Conservation (phyloP, 2,329 filamentous ascomycete species). For the Paecilomyces dactylethromorphus region DNA sequence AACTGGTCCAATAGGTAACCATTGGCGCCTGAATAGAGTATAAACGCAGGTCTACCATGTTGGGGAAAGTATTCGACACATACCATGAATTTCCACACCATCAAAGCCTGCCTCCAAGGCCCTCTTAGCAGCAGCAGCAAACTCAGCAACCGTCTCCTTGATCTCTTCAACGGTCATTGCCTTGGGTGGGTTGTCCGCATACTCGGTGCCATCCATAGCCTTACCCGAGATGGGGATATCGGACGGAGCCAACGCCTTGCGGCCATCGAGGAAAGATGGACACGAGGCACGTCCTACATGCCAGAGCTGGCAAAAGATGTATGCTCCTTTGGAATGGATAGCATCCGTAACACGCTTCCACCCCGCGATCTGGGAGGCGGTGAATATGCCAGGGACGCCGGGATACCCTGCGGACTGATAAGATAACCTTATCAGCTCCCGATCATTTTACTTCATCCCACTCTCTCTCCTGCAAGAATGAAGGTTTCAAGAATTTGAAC, state of each 20-base stretch:
- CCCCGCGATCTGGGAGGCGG: constrained; percentile 19
- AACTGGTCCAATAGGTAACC: constrained; percentile 64
- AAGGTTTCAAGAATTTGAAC: neutral
- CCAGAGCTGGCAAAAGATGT: constrained; percentile 30
- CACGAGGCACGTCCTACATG: constrained; percentile 32
- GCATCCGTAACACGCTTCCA: constrained; percentile 28
- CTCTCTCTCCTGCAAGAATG: neutral
- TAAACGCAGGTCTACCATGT: constrained; percentile 16
- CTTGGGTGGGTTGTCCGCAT: constrained; percentile 20
- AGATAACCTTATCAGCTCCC: neutral
- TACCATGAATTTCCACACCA: constrained; percentile 42
- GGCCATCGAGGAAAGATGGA: constrained; percentile 30
- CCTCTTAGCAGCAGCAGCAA: constrained; percentile 36
- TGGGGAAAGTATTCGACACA: constrained; percentile 26
- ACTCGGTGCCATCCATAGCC: constrained; percentile 29
- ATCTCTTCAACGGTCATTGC: constrained; percentile 35
- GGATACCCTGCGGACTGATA: constrained; percentile 21
- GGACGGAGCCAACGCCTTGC: constrained; percentile 17
- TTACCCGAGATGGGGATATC: constrained; percentile 32
- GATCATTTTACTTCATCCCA: neutral
- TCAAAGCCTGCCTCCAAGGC: constrained; percentile 45
- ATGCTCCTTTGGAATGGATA: constrained; percentile 24
- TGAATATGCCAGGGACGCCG: constrained; percentile 24
- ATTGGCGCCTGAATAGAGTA: constrained; percentile 53
- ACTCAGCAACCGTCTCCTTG: constrained; percentile 29